Percentiles rank a stretch among this genome's conserved stretches.
These are phyloP conservation scores for Ramaria sp. DNA, from an alignment of 768 basidiomycete species.

Conservation along the genomic window DNA sequence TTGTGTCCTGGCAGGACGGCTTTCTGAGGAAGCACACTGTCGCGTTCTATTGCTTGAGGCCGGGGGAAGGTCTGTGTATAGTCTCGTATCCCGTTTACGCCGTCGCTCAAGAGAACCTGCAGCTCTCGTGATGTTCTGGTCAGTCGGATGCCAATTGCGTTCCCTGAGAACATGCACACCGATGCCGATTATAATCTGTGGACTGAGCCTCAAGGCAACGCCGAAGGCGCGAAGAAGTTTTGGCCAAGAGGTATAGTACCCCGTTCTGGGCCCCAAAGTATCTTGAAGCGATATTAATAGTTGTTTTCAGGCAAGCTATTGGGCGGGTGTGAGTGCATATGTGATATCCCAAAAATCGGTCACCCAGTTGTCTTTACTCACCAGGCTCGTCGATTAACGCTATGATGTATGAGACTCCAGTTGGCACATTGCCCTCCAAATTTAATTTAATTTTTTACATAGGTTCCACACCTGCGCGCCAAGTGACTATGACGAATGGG, in stretches of 20 bases:
- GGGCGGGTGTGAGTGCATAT: constrained; percentile 8
- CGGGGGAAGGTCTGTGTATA: constrained; percentile 17
- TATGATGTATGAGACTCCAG: constrained; percentile 6
- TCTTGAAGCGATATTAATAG: background rate
- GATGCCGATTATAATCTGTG: background rate
- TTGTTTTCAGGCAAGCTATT: constrained; percentile 5
- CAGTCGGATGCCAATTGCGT: constrained; percentile 2
- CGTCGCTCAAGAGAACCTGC: background rate
- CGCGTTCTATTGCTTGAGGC: constrained; percentile 24
- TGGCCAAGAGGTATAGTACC: constrained; percentile 6
- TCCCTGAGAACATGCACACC: background rate
- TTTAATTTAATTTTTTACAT: background rate
- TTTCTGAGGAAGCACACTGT: constrained; percentile 32
- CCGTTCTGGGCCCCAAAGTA: too few species aligned
- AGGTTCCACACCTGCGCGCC: constrained; percentile 11
- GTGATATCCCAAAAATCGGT: background rate
- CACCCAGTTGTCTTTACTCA: background rate
- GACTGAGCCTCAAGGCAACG: constrained; percentile 5
- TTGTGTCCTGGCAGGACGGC: constrained; percentile 32
- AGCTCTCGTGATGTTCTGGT: background rate
- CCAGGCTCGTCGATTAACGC: constrained; percentile 10
- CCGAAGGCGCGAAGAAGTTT: background rate
- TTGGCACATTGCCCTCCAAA: background rate
- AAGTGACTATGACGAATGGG: constrained; percentile 15
- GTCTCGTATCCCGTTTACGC: background rate